Evolutionary conservation across 2,329 filamentous ascomycete genomes (phyloP).

Genomic region (Aspergillus sp.): DNA sequence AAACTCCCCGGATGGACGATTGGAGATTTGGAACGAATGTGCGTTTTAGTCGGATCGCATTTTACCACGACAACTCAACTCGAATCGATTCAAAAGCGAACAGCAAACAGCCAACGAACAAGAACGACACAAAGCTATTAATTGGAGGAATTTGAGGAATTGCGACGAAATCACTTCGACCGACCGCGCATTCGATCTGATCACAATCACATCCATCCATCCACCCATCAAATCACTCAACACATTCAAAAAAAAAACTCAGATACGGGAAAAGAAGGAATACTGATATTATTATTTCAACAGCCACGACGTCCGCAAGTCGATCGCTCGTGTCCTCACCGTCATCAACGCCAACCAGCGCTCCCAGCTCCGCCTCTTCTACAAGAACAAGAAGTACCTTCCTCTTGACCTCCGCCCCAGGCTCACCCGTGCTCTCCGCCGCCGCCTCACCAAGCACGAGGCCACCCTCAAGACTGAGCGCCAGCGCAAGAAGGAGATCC

Average conservation of each 20-base stretch:
- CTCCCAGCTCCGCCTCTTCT: constrained; percentile 96
- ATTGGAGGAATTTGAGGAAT: constrained; percentile 2
- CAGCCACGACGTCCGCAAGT: constrained; percentile 99
- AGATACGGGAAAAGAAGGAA: background rate
- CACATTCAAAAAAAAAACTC: background rate
- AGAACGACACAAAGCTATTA: background rate
- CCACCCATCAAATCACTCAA: background rate
- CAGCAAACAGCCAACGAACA: background rate
- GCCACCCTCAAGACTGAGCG: constrained; percentile 81
- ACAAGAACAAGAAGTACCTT: constrained; percentile 99
- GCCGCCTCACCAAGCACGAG: constrained; percentile 91
- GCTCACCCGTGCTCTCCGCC: constrained; percentile 96
- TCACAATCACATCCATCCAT: background rate
- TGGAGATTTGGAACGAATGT: constrained; percentile 1
- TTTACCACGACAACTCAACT: background rate
- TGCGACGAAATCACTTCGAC: background rate
- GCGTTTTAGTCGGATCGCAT: background rate
- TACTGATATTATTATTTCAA: constrained; percentile 31
- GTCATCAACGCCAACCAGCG: constrained; percentile 99
- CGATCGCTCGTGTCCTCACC: constrained; percentile 96
- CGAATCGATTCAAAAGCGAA: too few relatives aligned
- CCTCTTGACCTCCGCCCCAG: constrained; percentile 98
- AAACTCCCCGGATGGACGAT: background rate
- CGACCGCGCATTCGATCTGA: constrained; percentile 6
- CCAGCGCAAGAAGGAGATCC: constrained; percentile 90